Evolutionary conservation across 1,284 basidiomycete genomes (phyloP).

Genomic region (Naganishia sp.): DNA sequence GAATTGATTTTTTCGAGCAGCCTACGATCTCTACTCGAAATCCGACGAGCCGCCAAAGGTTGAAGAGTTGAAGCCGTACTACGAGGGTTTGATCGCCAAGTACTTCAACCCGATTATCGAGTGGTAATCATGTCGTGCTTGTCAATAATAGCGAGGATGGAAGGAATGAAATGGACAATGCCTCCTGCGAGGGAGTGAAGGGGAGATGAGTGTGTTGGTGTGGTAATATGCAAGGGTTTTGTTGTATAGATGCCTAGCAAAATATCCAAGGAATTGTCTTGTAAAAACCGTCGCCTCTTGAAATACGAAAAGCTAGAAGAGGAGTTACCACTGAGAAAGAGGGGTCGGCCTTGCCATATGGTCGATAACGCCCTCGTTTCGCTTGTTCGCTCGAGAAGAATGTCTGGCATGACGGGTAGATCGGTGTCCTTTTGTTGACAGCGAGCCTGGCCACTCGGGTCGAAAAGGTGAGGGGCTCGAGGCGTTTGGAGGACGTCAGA

Average conservation of each 20-base stretch:
- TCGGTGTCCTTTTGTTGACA: too few relatives aligned
- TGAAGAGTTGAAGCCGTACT: constrained; percentile 74
- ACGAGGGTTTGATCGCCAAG: constrained; percentile 74
- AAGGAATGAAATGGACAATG: not conserved
- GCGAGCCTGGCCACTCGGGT: too few relatives aligned
- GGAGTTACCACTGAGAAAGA: too few relatives aligned
- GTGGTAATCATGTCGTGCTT: constrained; percentile 59
- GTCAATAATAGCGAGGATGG: not conserved
- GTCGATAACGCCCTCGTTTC: too few relatives aligned
- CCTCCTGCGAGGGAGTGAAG: not conserved
- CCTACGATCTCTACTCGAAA: constrained; percentile 90
- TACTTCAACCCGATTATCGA: constrained; percentile 77
- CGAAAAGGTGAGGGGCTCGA: too few relatives aligned
- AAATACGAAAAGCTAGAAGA: too few relatives aligned
- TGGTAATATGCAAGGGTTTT: not conserved
- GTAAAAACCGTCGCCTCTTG: too few relatives aligned
- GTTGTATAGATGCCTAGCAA: not conserved
- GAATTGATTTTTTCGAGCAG: constrained; percentile 21
- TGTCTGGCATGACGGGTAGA: too few relatives aligned
- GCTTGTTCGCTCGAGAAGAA: too few relatives aligned
- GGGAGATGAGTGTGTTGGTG: not conserved
- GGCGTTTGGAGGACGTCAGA: too few relatives aligned
- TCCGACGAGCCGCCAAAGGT: constrained; percentile 69
- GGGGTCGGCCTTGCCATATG: too few relatives aligned
- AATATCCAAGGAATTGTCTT: too few relatives aligned